Evolutionary conservation across 208 protist species (phyloP).

Genomic region (Leishmania braziliensis): DNA sequence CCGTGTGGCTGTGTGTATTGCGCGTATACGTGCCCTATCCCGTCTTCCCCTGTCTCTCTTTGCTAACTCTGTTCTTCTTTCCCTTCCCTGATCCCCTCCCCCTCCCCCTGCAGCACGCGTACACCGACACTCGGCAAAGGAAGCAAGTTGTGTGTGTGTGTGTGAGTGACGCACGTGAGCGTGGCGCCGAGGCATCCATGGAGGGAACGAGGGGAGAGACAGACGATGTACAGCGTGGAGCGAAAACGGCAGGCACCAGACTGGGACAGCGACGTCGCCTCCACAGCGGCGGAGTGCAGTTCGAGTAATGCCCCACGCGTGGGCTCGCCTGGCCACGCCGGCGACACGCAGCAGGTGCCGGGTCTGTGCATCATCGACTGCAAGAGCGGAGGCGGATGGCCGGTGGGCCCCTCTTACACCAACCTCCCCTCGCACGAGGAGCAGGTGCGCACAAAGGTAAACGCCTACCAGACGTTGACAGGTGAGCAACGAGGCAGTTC

Average conservation of each 20-base stretch:
- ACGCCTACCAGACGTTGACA: constrained; percentile 20
- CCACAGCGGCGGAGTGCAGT: constrained; percentile 19
- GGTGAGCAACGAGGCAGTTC: constrained; percentile 10
- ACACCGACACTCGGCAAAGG: neutral
- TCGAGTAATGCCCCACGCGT: neutral
- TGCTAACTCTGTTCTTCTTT: constrained; percentile 7
- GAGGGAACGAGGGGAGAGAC: neutral
- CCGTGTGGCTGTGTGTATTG: neutral
- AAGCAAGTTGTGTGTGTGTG: neutral
- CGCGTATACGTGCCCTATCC: neutral
- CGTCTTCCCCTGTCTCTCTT: constrained; percentile 4
- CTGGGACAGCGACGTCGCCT: constrained; percentile 2
- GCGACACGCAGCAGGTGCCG: constrained; percentile 29
- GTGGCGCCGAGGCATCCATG: neutral
- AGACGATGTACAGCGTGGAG: constrained; percentile 7
- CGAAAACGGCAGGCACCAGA: neutral
- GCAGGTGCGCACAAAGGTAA: constrained; percentile 36
- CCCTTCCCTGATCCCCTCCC: neutral
- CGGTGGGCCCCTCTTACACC: constrained; percentile 54
- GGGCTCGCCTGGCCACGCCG: neutral
- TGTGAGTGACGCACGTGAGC: neutral
- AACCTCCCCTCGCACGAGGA: constrained; percentile 46
- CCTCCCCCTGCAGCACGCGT: neutral
- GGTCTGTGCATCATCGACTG: constrained; percentile 45
- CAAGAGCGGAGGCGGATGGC: constrained; percentile 74